Conservation (phyloP, 352 stramenopile species). For the Pythium dissimile region DNA sequence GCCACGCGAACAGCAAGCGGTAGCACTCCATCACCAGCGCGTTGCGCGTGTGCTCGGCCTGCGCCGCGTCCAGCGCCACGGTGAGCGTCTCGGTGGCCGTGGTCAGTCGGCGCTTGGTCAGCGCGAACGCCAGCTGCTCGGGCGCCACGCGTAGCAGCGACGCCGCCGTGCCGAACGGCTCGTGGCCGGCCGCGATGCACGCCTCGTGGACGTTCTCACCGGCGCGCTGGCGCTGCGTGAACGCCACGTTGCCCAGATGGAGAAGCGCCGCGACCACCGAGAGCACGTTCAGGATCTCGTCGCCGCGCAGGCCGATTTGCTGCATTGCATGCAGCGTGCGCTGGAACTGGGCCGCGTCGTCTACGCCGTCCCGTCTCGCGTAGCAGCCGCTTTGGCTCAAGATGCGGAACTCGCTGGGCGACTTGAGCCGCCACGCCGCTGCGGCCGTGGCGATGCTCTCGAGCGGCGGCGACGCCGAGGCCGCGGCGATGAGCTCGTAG, state of each 20-base stretch:
- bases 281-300: constrained; percentile 61
- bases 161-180: constrained; percentile 42
- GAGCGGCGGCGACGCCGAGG: background rate
- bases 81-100: constrained; percentile 74
- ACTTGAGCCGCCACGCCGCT: constrained; percentile 35
- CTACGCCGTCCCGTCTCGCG: constrained; percentile 58
- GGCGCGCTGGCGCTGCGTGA: constrained; percentile 24
- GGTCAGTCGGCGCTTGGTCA: constrained; percentile 61
- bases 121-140: constrained; percentile 45
- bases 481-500: constrained; percentile 72
- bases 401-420: constrained; percentile 45
- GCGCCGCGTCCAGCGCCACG: constrained; percentile 56
- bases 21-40: constrained; percentile 93
- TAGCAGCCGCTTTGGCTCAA: constrained; percentile 74
- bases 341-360: constrained; percentile 65
- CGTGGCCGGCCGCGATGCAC: background rate
- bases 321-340: constrained; percentile 64
- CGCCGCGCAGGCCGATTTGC: constrained; percentile 63
- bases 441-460: constrained; percentile 9
- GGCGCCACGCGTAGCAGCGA: constrained; percentile 56
- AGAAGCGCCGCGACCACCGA: constrained; percentile 79
- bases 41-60: constrained; percentile 80
- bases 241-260: constrained; percentile 85
- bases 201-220: constrained; percentile 15
- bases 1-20: constrained; percentile 91